Evolutionary conservation across 164 flowering plant genomes (phyloP), one percentile per base, ranked within the genome.

Genomic region (Houttuynia cordata): DNA sequence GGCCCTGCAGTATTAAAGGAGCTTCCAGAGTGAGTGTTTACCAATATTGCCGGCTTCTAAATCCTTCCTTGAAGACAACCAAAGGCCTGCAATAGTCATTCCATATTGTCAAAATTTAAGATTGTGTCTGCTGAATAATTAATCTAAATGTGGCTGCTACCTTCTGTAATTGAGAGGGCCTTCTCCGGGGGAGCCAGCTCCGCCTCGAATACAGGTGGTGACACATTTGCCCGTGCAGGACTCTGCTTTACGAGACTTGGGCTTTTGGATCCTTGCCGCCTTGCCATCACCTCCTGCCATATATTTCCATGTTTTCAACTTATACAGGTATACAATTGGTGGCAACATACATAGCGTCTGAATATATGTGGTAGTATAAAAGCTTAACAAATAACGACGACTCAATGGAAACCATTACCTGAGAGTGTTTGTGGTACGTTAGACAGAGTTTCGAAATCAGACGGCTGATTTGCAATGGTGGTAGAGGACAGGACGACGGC

Each of bases 151-250:
- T 12, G 12, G 49, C 8, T 8, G 49, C 14, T 63, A 86, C 97
- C 93, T 81, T 50, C 88, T 65, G 39, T 84, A 70, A 39, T 86
- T 87, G 10, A 87, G 65, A 42, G 98, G 96, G 13, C 97, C 97
- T 79, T 89, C 97, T 4, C 96, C 96, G 0, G 88, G 97, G 1
- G 92, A 76, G n/a, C 92, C 96, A 24, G 76, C 80, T 15, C 96
- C 96, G 12, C 98, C 96, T 19, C 81, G 71, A 45, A 86, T 84
- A 75, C 98, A 93, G 60, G 97, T 89, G 18, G 76, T 68, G 45
- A 87, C 86, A 56, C 98, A 93, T 67, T 83, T 89, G 56, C 62
- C 63, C 5, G 96, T 87, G 71, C 98, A 93, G 0, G 79, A 58
- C 71, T 89, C 97, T 0, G 98, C 98, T 39, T 83, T 78, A 64